Percentiles rank a stretch among this genome's conserved stretches.
Conservation (phyloP, 352 stramenopile genomes). For the Phytophthora sp. region DNA sequence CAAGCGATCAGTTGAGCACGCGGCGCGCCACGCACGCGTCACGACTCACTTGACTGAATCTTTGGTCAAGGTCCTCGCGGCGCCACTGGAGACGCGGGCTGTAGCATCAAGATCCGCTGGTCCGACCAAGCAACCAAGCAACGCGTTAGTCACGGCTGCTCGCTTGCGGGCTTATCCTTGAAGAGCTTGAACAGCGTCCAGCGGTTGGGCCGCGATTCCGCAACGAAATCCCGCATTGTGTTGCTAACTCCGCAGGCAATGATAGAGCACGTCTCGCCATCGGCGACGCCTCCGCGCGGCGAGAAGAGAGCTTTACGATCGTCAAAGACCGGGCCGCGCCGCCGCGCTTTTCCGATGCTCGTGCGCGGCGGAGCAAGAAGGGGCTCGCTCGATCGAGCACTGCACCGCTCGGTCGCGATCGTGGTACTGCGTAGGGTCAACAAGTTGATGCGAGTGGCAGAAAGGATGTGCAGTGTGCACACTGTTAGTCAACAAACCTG, state of each 20-base stretch:
- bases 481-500: conserved; percentile 27
- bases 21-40: conserved; percentile 12
- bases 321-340: conserved; percentile 12
- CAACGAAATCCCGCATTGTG: conserved; percentile 16
- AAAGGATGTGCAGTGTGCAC: conserved; percentile 27
- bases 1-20: conserved; percentile 1
- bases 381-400: conserved; percentile 2
- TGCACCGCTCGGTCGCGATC: conserved; percentile 7
- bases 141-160: conserved; percentile 22
- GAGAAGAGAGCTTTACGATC: conserved; percentile 20
- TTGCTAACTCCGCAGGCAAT: conserved; percentile 20
- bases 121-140: conserved; percentile 24
- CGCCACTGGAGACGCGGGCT: conserved; percentile 1
- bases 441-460: conserved; percentile 22
- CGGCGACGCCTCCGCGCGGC: neutral
- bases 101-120: conserved; percentile 3
- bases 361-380: conserved; percentile 14
- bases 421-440: conserved; percentile 24
- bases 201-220: conserved; percentile 8
- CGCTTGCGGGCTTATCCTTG: conserved; percentile 16
- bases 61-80: conserved; percentile 6
- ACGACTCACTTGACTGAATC: conserved; percentile 23
- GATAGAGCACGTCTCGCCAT: conserved; percentile 11
- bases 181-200: conserved; percentile 13
- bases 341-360: conserved; percentile 36